Conservation (phyloP, 768 basidiomycete genomes). For the Neoboletus subvelutipes region DNA sequence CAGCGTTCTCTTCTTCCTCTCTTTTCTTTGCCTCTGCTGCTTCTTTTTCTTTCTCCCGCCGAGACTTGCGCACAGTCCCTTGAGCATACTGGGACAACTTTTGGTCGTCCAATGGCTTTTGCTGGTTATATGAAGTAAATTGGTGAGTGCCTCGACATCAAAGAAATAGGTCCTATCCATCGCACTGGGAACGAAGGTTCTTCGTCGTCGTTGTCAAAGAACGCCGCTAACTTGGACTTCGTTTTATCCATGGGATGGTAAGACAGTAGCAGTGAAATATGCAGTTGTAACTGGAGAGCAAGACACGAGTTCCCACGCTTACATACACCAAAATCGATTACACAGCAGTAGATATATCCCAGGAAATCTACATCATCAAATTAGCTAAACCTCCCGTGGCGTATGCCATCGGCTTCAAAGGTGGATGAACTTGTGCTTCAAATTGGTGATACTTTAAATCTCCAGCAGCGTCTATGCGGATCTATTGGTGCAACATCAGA, state of each 20-base stretch:
- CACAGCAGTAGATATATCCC: not conserved
- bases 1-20: conserved; percentile 80
- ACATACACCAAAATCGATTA: not conserved
- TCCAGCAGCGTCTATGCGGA: conserved; percentile 80
- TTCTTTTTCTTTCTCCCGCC: conserved; percentile 89
- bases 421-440: conserved; percentile 84
- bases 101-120: conserved; percentile 81
- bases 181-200: conserved; percentile 89
- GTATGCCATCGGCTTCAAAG: conserved; percentile 93
- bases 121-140: conserved; percentile 57
- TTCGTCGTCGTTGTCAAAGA: conserved; percentile 85
- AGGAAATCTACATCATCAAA: conserved; percentile 59
- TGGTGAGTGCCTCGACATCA: conserved; percentile 56
- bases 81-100: conserved; percentile 85
- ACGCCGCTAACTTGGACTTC: conserved; percentile 62
- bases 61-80: conserved; percentile 86
- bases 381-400: conserved; percentile 62
- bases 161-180: conserved; percentile 70
- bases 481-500: conserved; percentile 40
- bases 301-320: conserved; percentile 27
- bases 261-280: not conserved
- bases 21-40: conserved; percentile 86
- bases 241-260: conserved; percentile 33
- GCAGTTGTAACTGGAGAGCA: conserved; percentile 2
- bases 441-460: conserved; percentile 76